Evolutionary conservation across 768 basidiomycete genomes (phyloP).

Genomic region (Cystobasidium ongulense): DNA sequence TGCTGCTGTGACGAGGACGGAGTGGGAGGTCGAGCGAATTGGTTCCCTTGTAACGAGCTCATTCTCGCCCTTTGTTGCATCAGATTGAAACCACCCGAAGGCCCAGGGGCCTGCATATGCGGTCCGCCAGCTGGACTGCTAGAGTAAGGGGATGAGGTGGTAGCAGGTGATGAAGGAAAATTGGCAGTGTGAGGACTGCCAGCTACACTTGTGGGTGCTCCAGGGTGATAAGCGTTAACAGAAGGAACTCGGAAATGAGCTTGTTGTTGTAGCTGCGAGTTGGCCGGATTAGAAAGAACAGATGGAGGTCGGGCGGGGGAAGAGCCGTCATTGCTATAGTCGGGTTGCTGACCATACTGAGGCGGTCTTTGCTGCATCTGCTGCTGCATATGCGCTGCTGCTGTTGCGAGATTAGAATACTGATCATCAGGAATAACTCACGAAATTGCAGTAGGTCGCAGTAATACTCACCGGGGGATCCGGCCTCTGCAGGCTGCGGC

Average conservation of each 20-base stretch:
- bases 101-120: not conserved
- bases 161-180: not conserved
- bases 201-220: not conserved
- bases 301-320: constrained; percentile 10
- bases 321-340: not conserved
- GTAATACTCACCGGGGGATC: not conserved
- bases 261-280: not conserved
- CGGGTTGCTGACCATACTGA: not conserved
- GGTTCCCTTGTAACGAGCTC: not conserved
- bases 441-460: not conserved
- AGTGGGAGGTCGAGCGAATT: constrained; percentile 15
- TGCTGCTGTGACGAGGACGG: constrained; percentile 30
- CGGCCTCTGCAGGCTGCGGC: not conserved
- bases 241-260: constrained; percentile 5
- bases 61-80: constrained; percentile 27
- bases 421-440: not conserved
- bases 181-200: constrained; percentile 1
- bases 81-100: not conserved
- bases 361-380: not conserved
- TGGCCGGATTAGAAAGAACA: not conserved
- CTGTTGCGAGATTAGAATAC: not conserved
- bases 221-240: constrained; percentile 11
- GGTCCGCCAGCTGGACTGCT: not conserved
- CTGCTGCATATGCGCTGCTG: not conserved
- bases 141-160: not conserved